Evolutionary conservation across 1,284 basidiomycete species (phyloP).

Genomic region (Marasmius fiardii): DNA sequence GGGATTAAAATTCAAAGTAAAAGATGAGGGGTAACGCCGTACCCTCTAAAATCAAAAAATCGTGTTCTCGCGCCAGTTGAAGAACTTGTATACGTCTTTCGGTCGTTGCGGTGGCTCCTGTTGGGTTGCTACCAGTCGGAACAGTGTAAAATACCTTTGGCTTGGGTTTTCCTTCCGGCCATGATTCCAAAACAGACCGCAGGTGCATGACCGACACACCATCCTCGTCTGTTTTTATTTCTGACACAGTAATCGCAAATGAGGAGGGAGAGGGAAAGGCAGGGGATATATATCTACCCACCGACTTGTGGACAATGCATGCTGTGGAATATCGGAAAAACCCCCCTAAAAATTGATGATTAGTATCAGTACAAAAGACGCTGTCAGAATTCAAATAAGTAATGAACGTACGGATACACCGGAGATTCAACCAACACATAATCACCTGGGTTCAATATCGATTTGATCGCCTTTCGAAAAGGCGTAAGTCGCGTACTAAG

Average conservation of each 20-base stretch:
- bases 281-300: conserved; percentile 24
- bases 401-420: conserved; percentile 68
- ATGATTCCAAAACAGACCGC: conserved; percentile 45
- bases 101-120: conserved; percentile 52
- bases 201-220: not conserved
- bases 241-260: not conserved
- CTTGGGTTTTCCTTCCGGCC: conserved; percentile 51
- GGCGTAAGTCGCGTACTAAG: not conserved
- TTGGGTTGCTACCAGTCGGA: conserved; percentile 58
- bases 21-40: too few species aligned
- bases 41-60: conserved; percentile 62
- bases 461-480: conserved; percentile 23
- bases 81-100: conserved; percentile 60
- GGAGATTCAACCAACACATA: conserved; percentile 83
- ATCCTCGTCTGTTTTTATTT: not conserved
- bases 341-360: conserved; percentile 27
- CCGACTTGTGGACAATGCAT: conserved; percentile 46
- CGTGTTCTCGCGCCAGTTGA: conserved; percentile 52
- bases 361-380: conserved; percentile 8
- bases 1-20: too few species aligned
- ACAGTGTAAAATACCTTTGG: conserved; percentile 71
- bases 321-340: not conserved
- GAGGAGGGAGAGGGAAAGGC: not conserved
- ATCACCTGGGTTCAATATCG: conserved; percentile 80
- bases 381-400: conserved; percentile 14